Conservation (phyloP, 805 yeast genomes). For the Cyberlindnera euphorbiae region DNA sequence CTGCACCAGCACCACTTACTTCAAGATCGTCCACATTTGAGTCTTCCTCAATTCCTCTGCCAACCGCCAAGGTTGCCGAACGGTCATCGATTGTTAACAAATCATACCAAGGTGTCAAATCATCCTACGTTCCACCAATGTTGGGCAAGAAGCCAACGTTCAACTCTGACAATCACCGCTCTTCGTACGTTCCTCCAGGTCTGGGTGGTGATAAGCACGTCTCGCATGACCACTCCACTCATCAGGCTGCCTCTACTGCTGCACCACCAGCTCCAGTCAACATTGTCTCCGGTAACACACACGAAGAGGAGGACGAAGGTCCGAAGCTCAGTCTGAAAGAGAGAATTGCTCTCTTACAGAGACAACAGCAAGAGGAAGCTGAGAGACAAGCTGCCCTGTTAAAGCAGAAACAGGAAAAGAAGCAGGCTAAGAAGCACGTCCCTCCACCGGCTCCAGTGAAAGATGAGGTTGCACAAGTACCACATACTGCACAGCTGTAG, state of each 20-base stretch:
- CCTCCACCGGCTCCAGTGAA: too few relatives aligned
- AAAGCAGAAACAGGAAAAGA: slow-evolving; percentile 48
- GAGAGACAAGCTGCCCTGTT: slow-evolving; percentile 61
- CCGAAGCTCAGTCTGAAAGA: slow-evolving; percentile 84
- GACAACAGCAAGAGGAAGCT: slow-evolving; percentile 75
- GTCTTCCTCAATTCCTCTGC: slow-evolving; percentile 10
- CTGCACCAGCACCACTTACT: slow-evolving; percentile 5
- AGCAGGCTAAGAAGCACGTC: slow-evolving; percentile 32
- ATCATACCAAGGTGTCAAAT: slow-evolving; percentile 23
- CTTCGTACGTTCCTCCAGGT: slow-evolving; percentile 26
- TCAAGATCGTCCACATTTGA: slow-evolving; percentile 10
- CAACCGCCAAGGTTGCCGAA: slow-evolving; percentile 14
- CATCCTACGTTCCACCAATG: slow-evolving; percentile 27
- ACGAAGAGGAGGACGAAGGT: slow-evolving; percentile 43
- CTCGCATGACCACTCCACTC: slow-evolving; percentile 4
- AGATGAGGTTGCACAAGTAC: too few relatives aligned
- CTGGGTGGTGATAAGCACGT: slow-evolving; percentile 15
- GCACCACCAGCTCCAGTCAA: slow-evolving; percentile 29
- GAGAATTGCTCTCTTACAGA: slow-evolving; percentile 77
- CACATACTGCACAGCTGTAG: too few relatives aligned
- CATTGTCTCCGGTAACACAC: slow-evolving; percentile 21
- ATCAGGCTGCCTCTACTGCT: neutral
- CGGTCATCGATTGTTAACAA: slow-evolving; percentile 9
- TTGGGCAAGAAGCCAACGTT: slow-evolving; percentile 14
- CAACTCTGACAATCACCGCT: slow-evolving; percentile 17